Percentiles rank a stretch among this genome's conserved stretches.
Conservation (phyloP, 2,329 filamentous ascomycete species). For the Verruconis gallopava region DNA sequence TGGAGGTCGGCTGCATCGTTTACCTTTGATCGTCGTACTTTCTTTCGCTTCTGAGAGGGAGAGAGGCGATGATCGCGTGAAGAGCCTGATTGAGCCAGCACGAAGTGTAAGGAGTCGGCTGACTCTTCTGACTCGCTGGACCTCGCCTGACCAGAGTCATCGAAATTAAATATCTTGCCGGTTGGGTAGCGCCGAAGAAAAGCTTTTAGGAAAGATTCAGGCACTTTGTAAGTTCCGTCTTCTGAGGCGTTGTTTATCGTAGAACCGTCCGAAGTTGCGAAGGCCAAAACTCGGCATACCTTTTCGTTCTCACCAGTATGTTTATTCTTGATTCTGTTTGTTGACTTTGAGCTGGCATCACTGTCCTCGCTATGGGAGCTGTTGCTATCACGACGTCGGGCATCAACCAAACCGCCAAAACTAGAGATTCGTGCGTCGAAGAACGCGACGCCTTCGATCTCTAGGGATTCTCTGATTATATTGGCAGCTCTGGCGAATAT, state of each 20-base stretch:
- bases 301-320: neutral
- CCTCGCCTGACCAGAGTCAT: conserved; percentile 13
- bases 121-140: conserved; percentile 11
- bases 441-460: conserved; percentile 8
- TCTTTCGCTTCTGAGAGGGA: neutral
- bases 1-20: neutral
- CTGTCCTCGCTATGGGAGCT: neutral
- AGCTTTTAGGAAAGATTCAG: conserved; percentile 10
- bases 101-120: neutral
- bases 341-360: neutral
- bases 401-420: conserved; percentile 7
- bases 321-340: neutral
- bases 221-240: conserved; percentile 4
- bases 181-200: conserved; percentile 15
- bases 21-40: neutral
- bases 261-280: neutral
- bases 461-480: conserved; percentile 7
- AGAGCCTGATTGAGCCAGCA: neutral
- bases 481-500: conserved; percentile 6
- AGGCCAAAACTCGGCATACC: neutral
- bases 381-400: neutral
- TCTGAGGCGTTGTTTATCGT: neutral
- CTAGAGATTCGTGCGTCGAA: conserved; percentile 4
- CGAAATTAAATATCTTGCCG: conserved; percentile 18
- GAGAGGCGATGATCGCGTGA: neutral